Evolutionary conservation across 73 alveolate genomes (phyloP), one percentile per base, ranked within the genome.

Genomic region (Tetrahymena elliotti): DNA sequence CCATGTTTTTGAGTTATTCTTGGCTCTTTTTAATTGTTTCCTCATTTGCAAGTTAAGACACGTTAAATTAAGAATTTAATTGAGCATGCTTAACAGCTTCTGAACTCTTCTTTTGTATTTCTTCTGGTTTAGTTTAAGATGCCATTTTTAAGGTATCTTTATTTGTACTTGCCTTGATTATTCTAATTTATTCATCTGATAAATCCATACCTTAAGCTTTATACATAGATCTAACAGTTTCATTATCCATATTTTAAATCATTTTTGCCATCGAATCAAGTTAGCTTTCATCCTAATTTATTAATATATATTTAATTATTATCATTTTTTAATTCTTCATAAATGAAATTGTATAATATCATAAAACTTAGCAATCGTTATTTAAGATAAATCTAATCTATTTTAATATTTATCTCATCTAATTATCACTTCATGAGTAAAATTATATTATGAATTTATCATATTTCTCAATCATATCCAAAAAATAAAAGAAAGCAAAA

Each of bases 151-250:
- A 93, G 6, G 96, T 84, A 41, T 96, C 97, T 10, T 97, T 97
- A 7, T 95, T 95, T 16, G 96, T 93, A 31, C 95, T 93, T 93
- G 84, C 92, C 93, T 96, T 95, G 96, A 96, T 96, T 96, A 96
- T 95, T 37, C 93, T 93, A 39, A 96, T 96, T 95, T 96, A 97
- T 40, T 96, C 96, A 95, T 96, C 98, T 13, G 98, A 68, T 68
- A 95, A 95, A 88, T 95, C 96, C 98, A 96, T 96, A 35, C 98
- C 98, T 54, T 96, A 96, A 10, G 97, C 39, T 84, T 95, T 96
- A 97, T 95, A 95, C 95, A 96, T 84, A 83, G 83, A 93, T 54
- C 94, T 96, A 52, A 96, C 83, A 0, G 98, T 96, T 95, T 96
- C 96, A 93, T 96, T 96, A 88, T 96, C 98, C 97, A 96, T 96